Conservation (phyloP, 164 flowering plant genomes). For the Protea cynaroides region DNA sequence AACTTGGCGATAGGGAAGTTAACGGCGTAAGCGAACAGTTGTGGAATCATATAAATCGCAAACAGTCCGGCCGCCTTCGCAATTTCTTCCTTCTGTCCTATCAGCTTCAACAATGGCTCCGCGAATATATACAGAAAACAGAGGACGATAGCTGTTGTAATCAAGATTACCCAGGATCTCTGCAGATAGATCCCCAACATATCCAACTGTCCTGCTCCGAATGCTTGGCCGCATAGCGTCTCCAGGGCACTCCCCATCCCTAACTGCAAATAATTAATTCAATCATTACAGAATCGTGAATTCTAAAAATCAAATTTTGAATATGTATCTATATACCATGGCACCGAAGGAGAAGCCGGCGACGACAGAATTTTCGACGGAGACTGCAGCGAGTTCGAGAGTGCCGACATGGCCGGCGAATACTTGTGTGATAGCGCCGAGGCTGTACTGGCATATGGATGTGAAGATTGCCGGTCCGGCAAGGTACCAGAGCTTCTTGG, state of each 20-base stretch:
- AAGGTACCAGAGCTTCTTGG: no score
- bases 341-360: slow-evolving; percentile 65
- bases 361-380: slow-evolving; percentile 60
- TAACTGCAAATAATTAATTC: no score
- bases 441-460: slow-evolving; percentile 56
- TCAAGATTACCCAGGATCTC: slow-evolving; percentile 31
- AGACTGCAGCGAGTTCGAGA: slow-evolving; percentile 65
- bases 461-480: slow-evolving; percentile 48
- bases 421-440: slow-evolving; percentile 66
- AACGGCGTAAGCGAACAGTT: slow-evolving; percentile 24
- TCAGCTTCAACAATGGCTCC: slow-evolving; percentile 5
- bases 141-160: slow-evolving; percentile 6
- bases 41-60: slow-evolving; percentile 33
- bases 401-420: slow-evolving; percentile 70
- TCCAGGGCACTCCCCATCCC: slow-evolving; percentile 38
- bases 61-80: slow-evolving; percentile 22
- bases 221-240: slow-evolving; percentile 36
- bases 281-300: no score
- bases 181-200: slow-evolving; percentile 36
- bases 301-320: no score
- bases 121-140: slow-evolving; percentile 17
- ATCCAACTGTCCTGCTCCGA: slow-evolving; percentile 24
- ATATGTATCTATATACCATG: slow-evolving; percentile 48
- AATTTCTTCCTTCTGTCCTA: slow-evolving; percentile 17
- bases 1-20: slow-evolving; percentile 27